Percentiles rank a stretch among this genome's conserved stretches.
Evolutionary conservation across 805 yeast genomes (phyloP).

Genomic region (Myxozyma monticola): DNA sequence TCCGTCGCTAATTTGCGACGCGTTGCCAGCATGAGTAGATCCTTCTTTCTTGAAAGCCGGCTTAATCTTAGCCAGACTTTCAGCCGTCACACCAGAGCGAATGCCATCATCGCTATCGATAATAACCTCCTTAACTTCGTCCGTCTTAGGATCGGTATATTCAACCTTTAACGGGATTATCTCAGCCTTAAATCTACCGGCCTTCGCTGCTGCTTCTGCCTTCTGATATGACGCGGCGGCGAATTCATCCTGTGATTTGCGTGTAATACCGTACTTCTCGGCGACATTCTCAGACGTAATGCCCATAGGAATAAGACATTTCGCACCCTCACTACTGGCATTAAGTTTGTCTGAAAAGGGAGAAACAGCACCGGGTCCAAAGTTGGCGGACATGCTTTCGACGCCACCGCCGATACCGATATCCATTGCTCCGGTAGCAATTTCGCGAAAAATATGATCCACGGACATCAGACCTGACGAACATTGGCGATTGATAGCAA

Average conservation of each 20-base stretch:
- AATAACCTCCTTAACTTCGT: constrained; percentile 52
- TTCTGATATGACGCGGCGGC: constrained; percentile 84
- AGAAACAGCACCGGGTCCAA: constrained; percentile 44
- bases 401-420: constrained; percentile 92
- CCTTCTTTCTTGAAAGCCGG: constrained; percentile 89
- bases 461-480: constrained; percentile 92
- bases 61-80: constrained; percentile 67
- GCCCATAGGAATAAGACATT: constrained; percentile 95
- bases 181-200: constrained; percentile 82
- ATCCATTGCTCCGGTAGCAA: constrained; percentile 81
- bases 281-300: constrained; percentile 92
- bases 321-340: constrained; percentile 40
- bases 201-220: constrained; percentile 71
- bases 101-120: constrained; percentile 86
- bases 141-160: constrained; percentile 56
- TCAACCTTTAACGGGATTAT: constrained; percentile 76
- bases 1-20: constrained; percentile 95
- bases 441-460: constrained; percentile 85
- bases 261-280: constrained; percentile 57
- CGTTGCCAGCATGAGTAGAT: constrained; percentile 90
- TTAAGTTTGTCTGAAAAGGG: constrained; percentile 54
- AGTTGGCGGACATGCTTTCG: constrained; percentile 77
- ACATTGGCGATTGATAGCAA: constrained; percentile 90
- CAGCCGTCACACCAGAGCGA: constrained; percentile 79
- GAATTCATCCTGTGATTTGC: constrained; percentile 80